A percentile compares a stretch with the other conserved stretches of the same genome.
These are phyloP conservation scores for Isabelozyma rhagii DNA, from an alignment of 805 yeast species.

Conservation along the genomic window DNA sequence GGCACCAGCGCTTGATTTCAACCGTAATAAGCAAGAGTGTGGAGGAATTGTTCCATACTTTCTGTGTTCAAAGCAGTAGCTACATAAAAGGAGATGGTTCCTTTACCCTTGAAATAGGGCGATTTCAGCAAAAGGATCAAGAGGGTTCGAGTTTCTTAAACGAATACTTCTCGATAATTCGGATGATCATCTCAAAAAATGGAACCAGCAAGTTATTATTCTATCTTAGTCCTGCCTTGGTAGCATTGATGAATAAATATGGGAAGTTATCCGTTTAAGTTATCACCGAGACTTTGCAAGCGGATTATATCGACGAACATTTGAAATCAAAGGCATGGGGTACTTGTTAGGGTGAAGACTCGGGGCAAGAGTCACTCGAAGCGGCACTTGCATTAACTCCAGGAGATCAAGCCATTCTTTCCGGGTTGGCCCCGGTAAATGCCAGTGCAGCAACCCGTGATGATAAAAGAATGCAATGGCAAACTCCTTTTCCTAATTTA, in stretches of 20 bases:
- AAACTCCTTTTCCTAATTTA: constrained; percentile 50
- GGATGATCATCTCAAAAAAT: constrained; percentile 46
- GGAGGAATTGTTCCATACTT: not conserved
- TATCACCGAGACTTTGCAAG: constrained; percentile 64
- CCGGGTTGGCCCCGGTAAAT: constrained; percentile 62
- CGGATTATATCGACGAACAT: constrained; percentile 55
- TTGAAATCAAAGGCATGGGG: constrained; percentile 79
- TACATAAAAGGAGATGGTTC: constrained; percentile 72
- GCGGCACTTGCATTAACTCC: constrained; percentile 65
- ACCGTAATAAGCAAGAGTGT: constrained; percentile 2
- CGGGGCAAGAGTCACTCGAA: constrained; percentile 63
- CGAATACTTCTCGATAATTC: constrained; percentile 74
- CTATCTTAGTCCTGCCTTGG: constrained; percentile 70
- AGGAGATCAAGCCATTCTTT: constrained; percentile 64
- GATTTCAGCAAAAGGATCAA: constrained; percentile 60
- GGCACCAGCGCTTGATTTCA: not conserved
- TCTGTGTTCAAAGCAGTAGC: constrained; percentile 65
- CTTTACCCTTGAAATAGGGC: constrained; percentile 66
- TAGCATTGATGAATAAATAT: constrained; percentile 61
- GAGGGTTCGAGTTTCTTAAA: constrained; percentile 70
- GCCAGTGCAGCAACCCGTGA: constrained; percentile 48
- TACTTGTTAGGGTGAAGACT: constrained; percentile 64
- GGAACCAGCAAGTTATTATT: constrained; percentile 58
- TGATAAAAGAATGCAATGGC: constrained; percentile 72
- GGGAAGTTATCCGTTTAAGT: constrained; percentile 54